Conservation (phyloP, 2,329 filamentous ascomycete genomes). For the Graphilbum sp. region DNA sequence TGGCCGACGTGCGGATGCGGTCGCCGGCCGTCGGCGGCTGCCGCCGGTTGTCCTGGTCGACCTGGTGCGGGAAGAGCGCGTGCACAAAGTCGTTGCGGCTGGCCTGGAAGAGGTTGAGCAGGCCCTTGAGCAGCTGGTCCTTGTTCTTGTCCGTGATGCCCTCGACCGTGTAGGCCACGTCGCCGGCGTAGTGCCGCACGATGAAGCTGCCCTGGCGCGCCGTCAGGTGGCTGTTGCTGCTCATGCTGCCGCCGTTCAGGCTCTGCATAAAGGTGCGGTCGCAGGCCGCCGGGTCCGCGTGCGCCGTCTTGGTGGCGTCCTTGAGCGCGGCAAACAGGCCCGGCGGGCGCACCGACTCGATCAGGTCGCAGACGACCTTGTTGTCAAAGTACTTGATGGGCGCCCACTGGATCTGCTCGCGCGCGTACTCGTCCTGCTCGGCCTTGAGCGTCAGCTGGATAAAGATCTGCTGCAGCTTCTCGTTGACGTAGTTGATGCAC, state of each 20-base stretch:
- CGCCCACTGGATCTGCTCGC: slow-evolving; percentile 95
- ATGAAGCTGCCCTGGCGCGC: slow-evolving; percentile 92
- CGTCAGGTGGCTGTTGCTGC: slow-evolving; percentile 82
- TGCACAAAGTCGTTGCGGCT: slow-evolving; percentile 81
- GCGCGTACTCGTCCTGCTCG: slow-evolving; percentile 92
- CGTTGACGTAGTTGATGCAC: slow-evolving; percentile 99
- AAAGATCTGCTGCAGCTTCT: slow-evolving; percentile 98
- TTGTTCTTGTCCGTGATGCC: slow-evolving; percentile 99
- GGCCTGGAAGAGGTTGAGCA: slow-evolving; percentile 70
- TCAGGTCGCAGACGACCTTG: slow-evolving; percentile 94
- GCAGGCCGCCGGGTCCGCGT: slow-evolving; percentile 84
- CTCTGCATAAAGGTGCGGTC: slow-evolving; percentile 93
- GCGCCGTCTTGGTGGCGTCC: slow-evolving; percentile 95
- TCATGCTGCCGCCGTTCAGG: slow-evolving; percentile 78
- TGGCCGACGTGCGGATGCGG: slow-evolving; percentile 88
- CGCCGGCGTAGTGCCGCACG: slow-evolving; percentile 96
- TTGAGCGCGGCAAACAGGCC: slow-evolving; percentile 94
- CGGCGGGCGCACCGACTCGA: slow-evolving; percentile 77
- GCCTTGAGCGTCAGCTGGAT: slow-evolving; percentile 94
- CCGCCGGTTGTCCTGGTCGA: slow-evolving; percentile 90
- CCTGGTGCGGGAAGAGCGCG: slow-evolving; percentile 75
- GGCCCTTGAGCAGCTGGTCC: slow-evolving; percentile 86
- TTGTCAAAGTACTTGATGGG: slow-evolving; percentile 99
- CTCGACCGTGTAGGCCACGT: slow-evolving; percentile 85
- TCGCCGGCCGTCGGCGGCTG: slow-evolving; percentile 90